Conservation (phyloP, 2,329 filamentous ascomycete species). For the Fusarium austroafricanum region DNA sequence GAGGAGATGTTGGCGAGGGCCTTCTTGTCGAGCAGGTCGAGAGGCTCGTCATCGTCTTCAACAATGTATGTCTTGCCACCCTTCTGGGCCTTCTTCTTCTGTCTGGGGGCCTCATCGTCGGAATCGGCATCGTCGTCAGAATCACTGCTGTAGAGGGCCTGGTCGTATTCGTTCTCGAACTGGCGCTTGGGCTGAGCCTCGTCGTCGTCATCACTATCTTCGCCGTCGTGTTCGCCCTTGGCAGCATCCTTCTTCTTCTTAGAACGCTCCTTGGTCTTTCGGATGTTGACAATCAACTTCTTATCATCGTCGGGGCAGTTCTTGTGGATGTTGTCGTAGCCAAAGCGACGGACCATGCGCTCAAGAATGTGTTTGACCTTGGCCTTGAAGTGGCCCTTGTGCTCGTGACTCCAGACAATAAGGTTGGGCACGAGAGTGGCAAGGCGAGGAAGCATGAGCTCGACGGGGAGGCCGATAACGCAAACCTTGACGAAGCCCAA, state of each 20-base stretch:
- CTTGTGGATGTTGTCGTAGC: conserved; percentile 81
- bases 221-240: conserved; percentile 67
- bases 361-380: conserved; percentile 99
- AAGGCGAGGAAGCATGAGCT: conserved; percentile 82
- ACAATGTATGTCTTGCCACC: conserved; percentile 85
- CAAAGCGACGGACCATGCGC: conserved; percentile 91
- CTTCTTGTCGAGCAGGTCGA: conserved; percentile 90
- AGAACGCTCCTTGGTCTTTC: conserved; percentile 90
- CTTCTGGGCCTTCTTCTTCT: conserved; percentile 65
- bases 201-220: conserved; percentile 66
- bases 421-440: conserved; percentile 85
- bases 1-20: conserved; percentile 94
- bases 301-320: conserved; percentile 86
- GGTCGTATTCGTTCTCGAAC: conserved; percentile 94
- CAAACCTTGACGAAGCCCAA: conserved; percentile 98
- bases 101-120: conserved; percentile 68
- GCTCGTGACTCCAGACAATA: conserved; percentile 96
- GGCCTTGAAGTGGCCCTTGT: conserved; percentile 95
- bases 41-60: conserved; percentile 92
- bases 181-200: conserved; percentile 63
- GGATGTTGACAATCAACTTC: conserved; percentile 93
- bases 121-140: conserved; percentile 64
- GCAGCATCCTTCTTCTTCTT: conserved; percentile 87
- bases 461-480: conserved; percentile 83
- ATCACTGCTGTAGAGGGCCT: conserved; percentile 90